Evolutionary conservation across 2,329 filamentous ascomycete genomes (phyloP).

Genomic region (Trichoderma arundinaceum): DNA sequence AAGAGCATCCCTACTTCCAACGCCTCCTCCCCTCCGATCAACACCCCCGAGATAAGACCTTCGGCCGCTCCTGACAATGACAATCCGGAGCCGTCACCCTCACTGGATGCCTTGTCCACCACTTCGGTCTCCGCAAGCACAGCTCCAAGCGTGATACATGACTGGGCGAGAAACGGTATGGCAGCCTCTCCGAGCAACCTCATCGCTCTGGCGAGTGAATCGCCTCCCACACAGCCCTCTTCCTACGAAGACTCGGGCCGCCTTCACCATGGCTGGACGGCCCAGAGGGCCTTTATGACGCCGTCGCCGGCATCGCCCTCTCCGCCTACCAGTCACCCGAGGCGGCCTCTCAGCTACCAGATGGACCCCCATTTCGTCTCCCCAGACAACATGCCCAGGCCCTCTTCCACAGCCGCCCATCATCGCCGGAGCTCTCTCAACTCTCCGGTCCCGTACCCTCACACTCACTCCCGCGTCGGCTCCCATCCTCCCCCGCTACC

Average conservation of each 20-base stretch:
- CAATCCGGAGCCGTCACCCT: conserved; percentile 51
- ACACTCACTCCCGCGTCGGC: conserved; percentile 52
- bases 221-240: conserved; percentile 58
- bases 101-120: conserved; percentile 55
- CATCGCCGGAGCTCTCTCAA: conserved; percentile 56
- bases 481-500: conserved; percentile 67
- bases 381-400: conserved; percentile 48
- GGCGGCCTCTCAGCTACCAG: conserved; percentile 61
- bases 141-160: conserved; percentile 53
- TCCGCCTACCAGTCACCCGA: conserved; percentile 44
- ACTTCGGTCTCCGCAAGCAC: conserved; percentile 57
- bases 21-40: conserved; percentile 51
- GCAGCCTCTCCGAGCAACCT: conserved; percentile 60
- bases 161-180: conserved; percentile 53
- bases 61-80: conserved; percentile 51
- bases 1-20: conserved; percentile 49
- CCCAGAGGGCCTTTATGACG: conserved; percentile 52
- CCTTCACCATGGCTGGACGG: conserved; percentile 53
- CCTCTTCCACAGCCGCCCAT: conserved; percentile 42
- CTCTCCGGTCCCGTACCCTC: conserved; percentile 47
- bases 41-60: conserved; percentile 55
- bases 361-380: conserved; percentile 54
- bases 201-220: conserved; percentile 58
- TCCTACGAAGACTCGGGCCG: conserved; percentile 57
- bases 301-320: conserved; percentile 53